phyloP scores from a whole-genome alignment of 148 eudicot genomes.

The Chenopodium suecicum region DNA sequence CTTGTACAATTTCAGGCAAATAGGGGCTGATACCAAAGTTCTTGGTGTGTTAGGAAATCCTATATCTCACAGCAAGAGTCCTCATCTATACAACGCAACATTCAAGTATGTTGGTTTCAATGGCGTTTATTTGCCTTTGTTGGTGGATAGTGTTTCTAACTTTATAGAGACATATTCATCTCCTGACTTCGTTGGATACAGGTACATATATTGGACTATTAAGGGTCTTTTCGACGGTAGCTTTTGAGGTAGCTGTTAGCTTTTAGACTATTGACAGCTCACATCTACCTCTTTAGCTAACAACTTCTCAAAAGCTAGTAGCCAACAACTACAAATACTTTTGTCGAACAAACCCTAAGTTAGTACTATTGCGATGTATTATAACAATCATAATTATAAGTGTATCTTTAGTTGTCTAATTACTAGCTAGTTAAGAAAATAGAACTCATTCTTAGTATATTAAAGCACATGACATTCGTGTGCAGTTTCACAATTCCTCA shows the following conservation, averaged over 20 bases:
- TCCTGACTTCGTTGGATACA: conserved; percentile 76
- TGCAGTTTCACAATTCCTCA: conserved; percentile 48
- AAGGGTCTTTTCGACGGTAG: no score
- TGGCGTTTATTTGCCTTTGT: conserved; percentile 68
- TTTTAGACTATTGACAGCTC: no score
- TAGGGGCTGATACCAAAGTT: conserved; percentile 70
- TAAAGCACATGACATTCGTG: background rate
- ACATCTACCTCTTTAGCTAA: no score
- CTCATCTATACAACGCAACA: conserved; percentile 60
- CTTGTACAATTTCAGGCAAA: conserved; percentile 66
- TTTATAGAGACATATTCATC: conserved; percentile 72
- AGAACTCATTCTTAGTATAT: background rate
- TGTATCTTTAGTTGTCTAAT: background rate
- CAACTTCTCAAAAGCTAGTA: no score
- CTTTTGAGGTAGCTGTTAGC: no score
- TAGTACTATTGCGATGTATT: background rate
- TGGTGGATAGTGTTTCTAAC: conserved; percentile 63
- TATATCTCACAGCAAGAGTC: conserved; percentile 84
- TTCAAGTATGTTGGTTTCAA: conserved; percentile 62
- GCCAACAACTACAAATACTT: no score
- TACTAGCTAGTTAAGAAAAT: background rate
- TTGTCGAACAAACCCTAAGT: no score
- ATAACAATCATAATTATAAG: no score
- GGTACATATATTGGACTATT: conserved; percentile 32
- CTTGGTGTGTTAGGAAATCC: conserved; percentile 85